Percentiles rank a stretch among this genome's conserved stretches.
Evolutionary conservation across 1,284 basidiomycete genomes (phyloP).

Genomic region (Cutaneotrichosporon dermatis): DNA sequence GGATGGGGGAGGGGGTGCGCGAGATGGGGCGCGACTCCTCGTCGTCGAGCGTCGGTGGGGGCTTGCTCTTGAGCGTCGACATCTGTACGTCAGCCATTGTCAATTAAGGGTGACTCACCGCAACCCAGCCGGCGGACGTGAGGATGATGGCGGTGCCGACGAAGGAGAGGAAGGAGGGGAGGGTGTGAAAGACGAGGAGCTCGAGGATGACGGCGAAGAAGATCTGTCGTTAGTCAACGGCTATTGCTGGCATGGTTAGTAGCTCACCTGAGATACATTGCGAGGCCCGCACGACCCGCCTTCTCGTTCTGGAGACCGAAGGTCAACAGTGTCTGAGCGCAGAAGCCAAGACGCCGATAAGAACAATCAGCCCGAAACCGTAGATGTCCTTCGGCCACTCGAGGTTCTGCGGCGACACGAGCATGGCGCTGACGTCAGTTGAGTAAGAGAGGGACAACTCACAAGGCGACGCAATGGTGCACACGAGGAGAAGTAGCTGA

Average conservation of each 20-base stretch:
- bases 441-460: slow-evolving; percentile 15
- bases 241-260: no score
- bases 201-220: slow-evolving; percentile 47
- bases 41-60: slow-evolving; percentile 12
- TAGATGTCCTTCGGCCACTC: slow-evolving; percentile 13
- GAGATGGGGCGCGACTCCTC: slow-evolving; percentile 30
- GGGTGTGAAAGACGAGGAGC: slow-evolving; percentile 40
- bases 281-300: slow-evolving; percentile 47
- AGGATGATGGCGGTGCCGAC: slow-evolving; percentile 45
- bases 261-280: slow-evolving; percentile 44
- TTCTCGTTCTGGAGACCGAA: slow-evolving; percentile 48
- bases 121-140: slow-evolving; percentile 42
- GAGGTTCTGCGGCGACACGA: slow-evolving; percentile 16
- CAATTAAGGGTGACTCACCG: slow-evolving; percentile 33
- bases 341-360: slow-evolving; percentile 58
- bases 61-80: slow-evolving; percentile 18
- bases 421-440: slow-evolving; percentile 15
- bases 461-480: slow-evolving; percentile 57
- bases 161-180: slow-evolving; percentile 39
- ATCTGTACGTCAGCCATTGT: slow-evolving; percentile 1
- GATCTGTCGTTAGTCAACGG: slow-evolving; percentile 28
- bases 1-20: slow-evolving; percentile 31
- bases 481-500: slow-evolving; percentile 65
- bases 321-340: slow-evolving; percentile 55
- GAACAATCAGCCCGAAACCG: slow-evolving; percentile 37